These are phyloP conservation scores for Exophiala viscosa DNA, from an alignment of 2,329 filamentous ascomycete species.

Conservation along the genomic window DNA sequence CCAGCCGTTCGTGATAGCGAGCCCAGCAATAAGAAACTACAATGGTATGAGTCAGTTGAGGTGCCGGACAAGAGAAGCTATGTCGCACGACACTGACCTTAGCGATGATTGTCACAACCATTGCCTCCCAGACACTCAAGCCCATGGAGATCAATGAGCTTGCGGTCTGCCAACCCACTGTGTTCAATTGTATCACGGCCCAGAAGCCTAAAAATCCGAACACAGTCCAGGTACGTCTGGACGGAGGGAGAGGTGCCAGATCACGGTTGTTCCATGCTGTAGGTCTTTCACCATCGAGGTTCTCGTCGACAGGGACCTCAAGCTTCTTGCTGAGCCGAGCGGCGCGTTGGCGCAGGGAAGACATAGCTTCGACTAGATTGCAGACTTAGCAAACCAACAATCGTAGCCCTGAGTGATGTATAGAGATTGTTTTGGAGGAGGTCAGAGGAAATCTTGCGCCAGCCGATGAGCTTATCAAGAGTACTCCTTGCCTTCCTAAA, in stretches of 20 bases:
- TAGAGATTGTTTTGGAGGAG: not conserved
- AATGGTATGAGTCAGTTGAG: not conserved
- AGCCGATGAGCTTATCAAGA: not conserved
- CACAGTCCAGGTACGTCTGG: not conserved
- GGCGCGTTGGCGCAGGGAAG: constrained; percentile 8
- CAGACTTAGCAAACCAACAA: not conserved
- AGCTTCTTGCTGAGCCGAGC: constrained; percentile 11
- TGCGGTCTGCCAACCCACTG: not conserved
- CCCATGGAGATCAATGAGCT: not conserved
- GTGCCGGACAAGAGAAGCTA: not conserved
- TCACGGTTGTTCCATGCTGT: constrained; percentile 14
- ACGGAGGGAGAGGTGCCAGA: constrained; percentile 7
- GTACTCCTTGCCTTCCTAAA: not conserved
- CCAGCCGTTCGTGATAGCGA: not conserved
- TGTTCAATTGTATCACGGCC: not conserved
- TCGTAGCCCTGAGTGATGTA: not conserved
- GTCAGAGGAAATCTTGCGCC: not conserved
- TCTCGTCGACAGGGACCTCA: constrained; percentile 12
- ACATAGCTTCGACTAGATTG: not conserved
- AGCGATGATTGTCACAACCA: not conserved
- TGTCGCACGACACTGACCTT: not conserved
- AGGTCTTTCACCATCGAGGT: constrained; percentile 6
- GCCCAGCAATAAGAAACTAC: not conserved
- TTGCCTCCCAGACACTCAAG: not conserved
- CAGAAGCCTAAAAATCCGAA: not conserved